These are phyloP conservation scores for Cerrena zonata DNA, from an alignment of 1,284 basidiomycete genomes.

Conservation along the genomic window DNA sequence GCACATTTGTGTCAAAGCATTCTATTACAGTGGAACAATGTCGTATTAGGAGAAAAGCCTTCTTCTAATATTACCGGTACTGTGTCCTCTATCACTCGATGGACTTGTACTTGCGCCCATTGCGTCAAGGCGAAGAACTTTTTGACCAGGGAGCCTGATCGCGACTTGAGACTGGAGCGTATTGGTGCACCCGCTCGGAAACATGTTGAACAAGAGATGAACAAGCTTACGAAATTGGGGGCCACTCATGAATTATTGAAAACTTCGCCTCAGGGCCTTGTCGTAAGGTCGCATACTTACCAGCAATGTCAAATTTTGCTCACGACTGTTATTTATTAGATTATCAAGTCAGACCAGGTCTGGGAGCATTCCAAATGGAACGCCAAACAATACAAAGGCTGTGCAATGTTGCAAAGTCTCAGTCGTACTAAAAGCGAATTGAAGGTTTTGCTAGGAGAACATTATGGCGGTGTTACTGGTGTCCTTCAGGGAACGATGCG, in stretches of 20 bases:
- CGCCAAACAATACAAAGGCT: background rate
- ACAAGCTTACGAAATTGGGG: background rate
- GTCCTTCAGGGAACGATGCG: too few species aligned
- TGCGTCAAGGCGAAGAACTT: background rate
- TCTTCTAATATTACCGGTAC: background rate
- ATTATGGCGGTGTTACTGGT: conserved; percentile 1
- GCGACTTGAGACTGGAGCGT: background rate
- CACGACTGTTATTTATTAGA: background rate
- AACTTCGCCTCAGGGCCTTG: background rate
- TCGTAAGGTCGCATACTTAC: background rate
- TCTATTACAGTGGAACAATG: background rate
- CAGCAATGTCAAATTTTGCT: background rate
- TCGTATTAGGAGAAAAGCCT: background rate
- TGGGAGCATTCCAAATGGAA: background rate
- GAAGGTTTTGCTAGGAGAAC: background rate
- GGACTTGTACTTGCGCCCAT: background rate
- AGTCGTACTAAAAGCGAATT: conserved; percentile 2
- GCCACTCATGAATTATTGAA: background rate
- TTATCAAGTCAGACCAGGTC: background rate
- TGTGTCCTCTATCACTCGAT: background rate
- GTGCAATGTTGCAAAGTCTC: background rate
- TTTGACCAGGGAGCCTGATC: too few species aligned
- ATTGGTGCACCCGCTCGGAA: background rate
- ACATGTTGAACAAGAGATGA: background rate
- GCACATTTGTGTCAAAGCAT: conserved; percentile 2